Evolutionary conservation across 1,284 basidiomycete species (phyloP).

Genomic region (Ganoderma boninense): DNA sequence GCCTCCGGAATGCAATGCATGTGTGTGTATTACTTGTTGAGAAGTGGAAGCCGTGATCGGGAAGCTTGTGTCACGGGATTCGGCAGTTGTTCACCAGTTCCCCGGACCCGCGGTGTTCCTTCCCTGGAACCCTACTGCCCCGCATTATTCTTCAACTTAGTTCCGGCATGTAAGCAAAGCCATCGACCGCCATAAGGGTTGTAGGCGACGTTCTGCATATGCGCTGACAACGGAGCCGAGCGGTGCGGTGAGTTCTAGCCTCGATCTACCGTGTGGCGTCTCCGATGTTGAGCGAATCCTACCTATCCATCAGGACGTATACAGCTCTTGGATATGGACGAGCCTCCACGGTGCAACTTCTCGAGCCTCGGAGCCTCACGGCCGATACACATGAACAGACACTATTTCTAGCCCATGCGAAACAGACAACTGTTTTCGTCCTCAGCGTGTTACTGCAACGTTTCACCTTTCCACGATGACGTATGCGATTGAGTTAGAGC

Average conservation of each 20-base stretch:
- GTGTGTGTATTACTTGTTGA: neutral
- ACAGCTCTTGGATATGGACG: neutral
- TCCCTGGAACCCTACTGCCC: neutral
- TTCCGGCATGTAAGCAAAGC: neutral
- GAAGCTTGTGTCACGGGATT: neutral
- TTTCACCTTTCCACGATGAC: neutral
- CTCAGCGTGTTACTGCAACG: neutral
- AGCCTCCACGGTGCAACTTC: neutral
- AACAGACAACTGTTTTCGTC: neutral
- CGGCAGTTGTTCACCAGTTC: neutral
- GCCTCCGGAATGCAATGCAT: neutral
- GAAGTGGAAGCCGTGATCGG: neutral
- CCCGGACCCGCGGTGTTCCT: neutral
- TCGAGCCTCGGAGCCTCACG: neutral
- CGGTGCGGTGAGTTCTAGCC: neutral
- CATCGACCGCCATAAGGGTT: neutral
- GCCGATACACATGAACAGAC: neutral
- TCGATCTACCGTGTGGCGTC: neutral
- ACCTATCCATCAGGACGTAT: neutral
- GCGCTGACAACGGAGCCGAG: neutral
- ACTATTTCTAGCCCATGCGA: constrained; percentile 1
- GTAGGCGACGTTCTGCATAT: neutral
- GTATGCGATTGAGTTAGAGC: neutral
- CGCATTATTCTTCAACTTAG: neutral
- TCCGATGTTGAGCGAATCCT: neutral